Base-by-base conservation (phyloP, 2,329 filamentous ascomycete species). In the Exophiala mesophila region DNA sequence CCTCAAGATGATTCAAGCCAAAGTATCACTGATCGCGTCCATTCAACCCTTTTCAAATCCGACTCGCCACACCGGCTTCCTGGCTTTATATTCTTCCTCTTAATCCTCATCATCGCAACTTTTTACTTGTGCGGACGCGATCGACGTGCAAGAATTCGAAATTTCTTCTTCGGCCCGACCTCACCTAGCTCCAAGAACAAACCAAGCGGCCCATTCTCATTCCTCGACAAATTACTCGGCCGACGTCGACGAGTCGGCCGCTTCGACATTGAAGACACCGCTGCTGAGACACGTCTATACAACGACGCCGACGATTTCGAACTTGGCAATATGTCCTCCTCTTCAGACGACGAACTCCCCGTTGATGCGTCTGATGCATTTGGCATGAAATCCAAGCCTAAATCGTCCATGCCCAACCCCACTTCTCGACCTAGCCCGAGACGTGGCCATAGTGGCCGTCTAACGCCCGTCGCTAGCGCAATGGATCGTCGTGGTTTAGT, bases 241-340 rank as follows among this genome's bases (percentile, higher is more conserved):
- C 58, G 53, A 10, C 34, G 39, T 19, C 15, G 41, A 18, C 3
- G 52, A 52, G 4, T 65, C 70, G 5, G 21, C 13, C 70, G 76
- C 2, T 96, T 96, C 59, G 89, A 96, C 59, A 81, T 88, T 20
- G 83, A 96, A 3, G 67, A 94, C 38, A 88, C 96, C 65, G 85
- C 89, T 54, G 88, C 85, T 3, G 23, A 38, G 8, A 21, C 41
- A 8, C 41, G 48, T 12, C 51, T 57, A 10, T 48, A 55, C 23
- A 26, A 26, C 23, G 44, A 55, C 35, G 53, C 67, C 2, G 65
- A 77, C 41, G 83, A 88, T 30, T 90, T 94, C 58, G 89, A 96
- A 60, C 75, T 96, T 2, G 79, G 76, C 19, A 80, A 80, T 12
- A 66, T 78, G 6, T 77, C 29, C 6, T 39, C 36, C 8, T 33